Base-by-base conservation (phyloP, 169 alveolate species). In the Babesia ovata region DNA sequence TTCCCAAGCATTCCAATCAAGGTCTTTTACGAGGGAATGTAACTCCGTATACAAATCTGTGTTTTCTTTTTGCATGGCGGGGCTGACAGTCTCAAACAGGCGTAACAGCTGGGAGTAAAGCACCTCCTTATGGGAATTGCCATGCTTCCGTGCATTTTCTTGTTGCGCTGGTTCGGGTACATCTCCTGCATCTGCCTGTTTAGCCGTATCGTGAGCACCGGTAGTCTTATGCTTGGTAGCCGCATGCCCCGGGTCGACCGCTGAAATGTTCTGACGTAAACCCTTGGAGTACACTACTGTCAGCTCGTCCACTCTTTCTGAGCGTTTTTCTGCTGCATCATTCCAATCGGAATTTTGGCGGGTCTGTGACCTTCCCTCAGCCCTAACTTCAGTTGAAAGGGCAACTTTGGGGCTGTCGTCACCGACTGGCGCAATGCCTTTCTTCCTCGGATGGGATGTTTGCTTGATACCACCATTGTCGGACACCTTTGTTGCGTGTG, bases 81-180 rank as follows among this genome's bases (percentile, higher is more conserved):
- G 39, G n/a, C 62, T 8, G 0, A 26, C 39, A 0, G 62, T 14
- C 21, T 9, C 12, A 7, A 49, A 12, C 57, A 45, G n/a, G 36
- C 74, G 74, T 29, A 22, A 1, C 24, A 65, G 61, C 21, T 65
- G 58, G 50, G 61, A 14, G 21, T 65, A 65, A 3, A 65, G 24
- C 22, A 13, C 26, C 14, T 65, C 74, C 33, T 65, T 65, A 24
- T 29, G 26, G n/a, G 54, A 9, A 33, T 45, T 57, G 44, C 26
- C 39, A 2, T 57, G 22, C 19, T 17, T 33, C 44, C 46, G 28
- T n/a, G 65, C 2, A 49, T 22, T 11, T 57, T 7, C 14, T 8
- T 45, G 50, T 45, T 10, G 19, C 10, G 4, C 50, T 45, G n/a
- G 10, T 8, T 0, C 50, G 10, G 2, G 1, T 45, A 0, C n/a